Conservation (phyloP, 176 grass and related monocot species). For the bread wheat (Triticum aestivum) region IWGSC_CS_RefSeq_v2.1 NC_057809.1:459819317-459819816, state of each 20-base stretch:
- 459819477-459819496: no score
- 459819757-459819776: conserved; percentile 93
- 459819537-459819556: not conserved
- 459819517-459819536: no score
- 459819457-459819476: no score
- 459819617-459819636: conserved; percentile 21
- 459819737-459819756: conserved; percentile 50
- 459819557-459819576: not conserved
- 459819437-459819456: not conserved
- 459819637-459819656: not conserved
- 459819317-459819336: no score
- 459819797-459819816: not conserved
- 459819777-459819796: not conserved
- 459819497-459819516: no score
- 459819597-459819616: conserved; percentile 2
- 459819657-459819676: conserved; percentile 23
- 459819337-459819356: no score
- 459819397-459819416: not conserved
- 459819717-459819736: not conserved
- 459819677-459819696: conserved; percentile 19
- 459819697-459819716: not conserved
- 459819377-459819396: not conserved
- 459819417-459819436: not conserved
- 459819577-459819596: not conserved
- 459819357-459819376: not conserved